Percentiles rank a stretch among this genome's conserved stretches.
phyloP scores from a whole-genome alignment of 306 rosid genomes.

The Purshia tridentata region DNA sequence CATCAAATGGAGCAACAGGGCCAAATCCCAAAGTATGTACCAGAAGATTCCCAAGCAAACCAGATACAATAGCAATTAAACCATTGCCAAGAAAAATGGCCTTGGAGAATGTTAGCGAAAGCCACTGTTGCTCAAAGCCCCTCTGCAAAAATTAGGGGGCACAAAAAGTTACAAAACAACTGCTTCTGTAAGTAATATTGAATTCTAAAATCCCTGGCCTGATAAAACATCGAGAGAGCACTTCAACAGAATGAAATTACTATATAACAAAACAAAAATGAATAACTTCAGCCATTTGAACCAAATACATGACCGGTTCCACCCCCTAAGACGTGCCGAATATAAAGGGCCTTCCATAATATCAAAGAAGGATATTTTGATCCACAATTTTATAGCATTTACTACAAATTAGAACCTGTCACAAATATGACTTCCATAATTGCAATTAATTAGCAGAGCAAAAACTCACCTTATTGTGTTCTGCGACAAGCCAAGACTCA shows the following conservation, averaged over 20 bases:
- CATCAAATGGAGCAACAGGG: conserved; percentile 98
- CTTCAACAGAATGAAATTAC: neutral
- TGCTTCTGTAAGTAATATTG: neutral
- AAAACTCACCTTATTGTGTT: conserved; percentile 66
- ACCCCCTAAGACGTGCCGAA: neutral
- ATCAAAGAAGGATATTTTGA: neutral
- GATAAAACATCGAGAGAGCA: conserved; percentile 1
- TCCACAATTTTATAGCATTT: neutral
- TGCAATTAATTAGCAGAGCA: neutral
- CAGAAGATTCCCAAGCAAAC: conserved; percentile 86
- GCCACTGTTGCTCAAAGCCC: conserved; percentile 95
- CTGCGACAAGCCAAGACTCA: conserved; percentile 99
- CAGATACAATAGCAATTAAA: conserved; percentile 79
- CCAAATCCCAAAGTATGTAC: conserved; percentile 81
- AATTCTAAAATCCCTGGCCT: neutral
- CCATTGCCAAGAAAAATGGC: conserved; percentile 96
- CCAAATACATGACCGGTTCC: neutral
- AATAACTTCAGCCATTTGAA: neutral
- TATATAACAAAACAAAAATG: neutral
- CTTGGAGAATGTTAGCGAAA: conserved; percentile 85
- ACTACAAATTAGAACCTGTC: neutral
- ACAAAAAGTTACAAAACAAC: conserved; percentile 12
- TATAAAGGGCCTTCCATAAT: conserved; percentile 3
- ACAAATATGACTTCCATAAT: neutral
- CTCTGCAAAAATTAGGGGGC: conserved; percentile 51